Base-by-base conservation (phyloP, 768 basidiomycete genomes). In the Rhodotorula sphaerocarpa region DNA sequence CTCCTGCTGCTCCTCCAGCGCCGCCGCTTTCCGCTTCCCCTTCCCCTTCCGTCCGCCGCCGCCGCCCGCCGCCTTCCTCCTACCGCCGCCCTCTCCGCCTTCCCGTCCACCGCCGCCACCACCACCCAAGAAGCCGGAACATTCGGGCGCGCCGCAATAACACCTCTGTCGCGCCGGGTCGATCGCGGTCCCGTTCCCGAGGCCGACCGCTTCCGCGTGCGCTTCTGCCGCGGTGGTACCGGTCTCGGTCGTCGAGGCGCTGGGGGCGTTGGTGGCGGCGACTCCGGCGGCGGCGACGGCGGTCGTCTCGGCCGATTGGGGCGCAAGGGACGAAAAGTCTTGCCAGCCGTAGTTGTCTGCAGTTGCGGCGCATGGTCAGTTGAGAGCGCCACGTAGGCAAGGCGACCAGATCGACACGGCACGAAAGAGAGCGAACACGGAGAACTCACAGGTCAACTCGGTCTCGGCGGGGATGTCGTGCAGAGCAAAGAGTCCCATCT, bases 291-390 rank as follows among this genome's bases (percentile, higher is more conserved):
- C 15, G 36, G 2, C 25, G n/a, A 31, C 7, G 31, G 47, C 33
- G 28, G 57, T 14, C 34, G 23, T 16, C 27, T 44, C 9, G 27
- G 47, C 12, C 5, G 53, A 9, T 12, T 21, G 25, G 6, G 57
- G 27, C 23, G 50, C 53, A 15, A 67, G 21, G 12, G 62, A 28
- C 18, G 58, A 46, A 45, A 64, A 68, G 52, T 68, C 60, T 43
- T 61, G 63, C 67, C 67, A 68, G 46, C 67, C 67, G 50, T 68
- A 68, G 50, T 68, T 57, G 59, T 68, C 66, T 67, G 57, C 7
- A 50, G 7, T 16, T 0, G 20, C 16, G n/a, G n/a, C n/a, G n/a
- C n/a, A 1, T 3, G 2, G 25, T 27, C 25, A 52, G 51, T 20
- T 25, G 39, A 28, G 12, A 47, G 30, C 5, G 11, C 6, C 2